Evolutionary conservation across 148 eudicot species (phyloP).

Genomic region (Rhododendron griersonianum): DNA sequence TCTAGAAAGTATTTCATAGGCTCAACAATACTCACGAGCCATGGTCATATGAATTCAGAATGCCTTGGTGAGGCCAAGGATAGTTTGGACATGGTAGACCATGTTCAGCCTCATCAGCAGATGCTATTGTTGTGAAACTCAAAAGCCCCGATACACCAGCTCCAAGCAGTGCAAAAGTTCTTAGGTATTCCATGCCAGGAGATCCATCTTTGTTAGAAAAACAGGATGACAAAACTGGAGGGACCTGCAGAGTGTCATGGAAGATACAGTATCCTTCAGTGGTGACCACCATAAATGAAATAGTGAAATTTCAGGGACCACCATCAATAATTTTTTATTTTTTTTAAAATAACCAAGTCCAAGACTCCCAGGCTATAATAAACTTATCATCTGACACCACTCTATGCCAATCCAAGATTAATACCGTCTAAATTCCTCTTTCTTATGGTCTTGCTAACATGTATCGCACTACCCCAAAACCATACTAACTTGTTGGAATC

Average conservation of each 20-base stretch:
- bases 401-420: not conserved
- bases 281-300: not conserved
- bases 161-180: constrained; percentile 72
- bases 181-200: constrained; percentile 50
- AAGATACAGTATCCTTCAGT: not conserved
- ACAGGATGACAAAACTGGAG: constrained; percentile 57
- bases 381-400: not conserved
- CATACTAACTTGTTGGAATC: not conserved
- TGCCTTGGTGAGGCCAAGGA: constrained; percentile 96
- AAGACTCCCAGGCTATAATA: not conserved
- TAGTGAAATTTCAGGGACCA: not conserved
- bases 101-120: constrained; percentile 95
- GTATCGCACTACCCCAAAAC: not conserved
- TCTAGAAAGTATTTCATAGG: not conserved
- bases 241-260: constrained; percentile 34
- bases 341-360: not conserved
- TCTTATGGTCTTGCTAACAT: not conserved
- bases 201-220: constrained; percentile 57
- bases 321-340: not conserved
- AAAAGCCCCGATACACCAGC: constrained; percentile 80
- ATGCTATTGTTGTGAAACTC: constrained; percentile 67
- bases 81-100: constrained; percentile 70
- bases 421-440: not conserved
- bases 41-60: constrained; percentile 92
- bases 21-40: constrained; percentile 63